Percentiles rank a stretch among this genome's conserved stretches.
phyloP scores from a whole-genome alignment of 148 eudicot species.

The Dianthus caryophyllus region DNA sequence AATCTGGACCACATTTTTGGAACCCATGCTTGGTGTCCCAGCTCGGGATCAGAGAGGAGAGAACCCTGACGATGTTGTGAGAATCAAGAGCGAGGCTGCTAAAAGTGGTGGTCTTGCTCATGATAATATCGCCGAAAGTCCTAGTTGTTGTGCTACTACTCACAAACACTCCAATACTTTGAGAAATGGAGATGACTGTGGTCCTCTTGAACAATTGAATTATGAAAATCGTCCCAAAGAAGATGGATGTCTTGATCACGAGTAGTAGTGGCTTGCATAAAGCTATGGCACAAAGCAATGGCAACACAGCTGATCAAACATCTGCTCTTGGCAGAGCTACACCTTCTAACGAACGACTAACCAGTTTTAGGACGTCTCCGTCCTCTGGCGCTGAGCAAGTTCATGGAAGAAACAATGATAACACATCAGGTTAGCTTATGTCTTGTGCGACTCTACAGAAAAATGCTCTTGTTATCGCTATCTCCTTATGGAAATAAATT shows the following conservation, averaged over 20 bases:
- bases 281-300: constrained; percentile 30
- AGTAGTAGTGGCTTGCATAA: constrained; percentile 32
- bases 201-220: constrained; percentile 31
- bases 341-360: constrained; percentile 27
- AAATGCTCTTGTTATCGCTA: too few relatives aligned
- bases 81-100: constrained; percentile 29
- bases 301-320: constrained; percentile 21
- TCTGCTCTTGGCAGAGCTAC: constrained; percentile 29
- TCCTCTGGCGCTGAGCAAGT: constrained; percentile 33
- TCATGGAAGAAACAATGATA: constrained; percentile 36
- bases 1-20: too few relatives aligned
- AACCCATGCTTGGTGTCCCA: too few relatives aligned
- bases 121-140: constrained; percentile 36
- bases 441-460: too few relatives aligned
- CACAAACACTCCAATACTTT: constrained; percentile 30
- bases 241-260: constrained; percentile 34
- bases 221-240: too few relatives aligned
- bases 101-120: constrained; percentile 27
- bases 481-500: too few relatives aligned
- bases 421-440: constrained; percentile 39
- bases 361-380: constrained; percentile 20
- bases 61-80: constrained; percentile 43
- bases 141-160: constrained; percentile 27
- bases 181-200: constrained; percentile 33
- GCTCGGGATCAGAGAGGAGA: too few relatives aligned